Evolutionary conservation across 2,329 filamentous ascomycete genomes (phyloP), one percentile per base, ranked within the genome.

Genomic region (Fusarium mundagurra): DNA sequence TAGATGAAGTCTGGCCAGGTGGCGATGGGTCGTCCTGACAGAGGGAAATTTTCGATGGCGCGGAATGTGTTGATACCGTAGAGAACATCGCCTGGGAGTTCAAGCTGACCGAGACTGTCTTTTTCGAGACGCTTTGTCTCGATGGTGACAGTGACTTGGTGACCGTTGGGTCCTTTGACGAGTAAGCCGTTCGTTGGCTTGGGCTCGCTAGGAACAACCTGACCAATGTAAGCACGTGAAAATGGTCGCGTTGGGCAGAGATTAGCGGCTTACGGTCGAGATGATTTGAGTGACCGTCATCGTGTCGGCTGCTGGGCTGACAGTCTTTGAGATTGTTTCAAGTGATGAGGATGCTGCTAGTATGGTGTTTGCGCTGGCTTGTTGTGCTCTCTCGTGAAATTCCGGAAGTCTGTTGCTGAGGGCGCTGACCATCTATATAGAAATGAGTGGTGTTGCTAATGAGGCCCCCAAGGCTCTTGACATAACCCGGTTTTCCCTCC

Each of bases 31-130:
- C 61, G 53, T 61, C 61, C 61, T 6, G 61, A 64, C 2, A 64
- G 61, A 13, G 61, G 61, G 6, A 64, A 64, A 18, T 64, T 64
- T n/a, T 61, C 29, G 18, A 64, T 61, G 54, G 61, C 61, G 12
- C 61, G 61, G 2, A 61, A 64, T 24, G 61, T 64, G 9, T 64
- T 64, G 53, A 64, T 64, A 0, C 61, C 61, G 43, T 64, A 64
- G 41, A 64, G 61, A 13, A 48, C 61, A 14, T 24, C 34, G 1
- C 11, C 16, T 27, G 61, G 61, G 14, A 64, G 41, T 6, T 61
- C 61, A 31, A 64, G 54, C 6, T 64, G 61, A 13, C 61, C 61
- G 6, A 64, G 54, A 14, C 61, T 61, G 6, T 64, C 61, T n/a
- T 47, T 64, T 31, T 64, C 61, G 13, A 61, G 41, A 14, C 61